phyloP scores from a whole-genome alignment of 2,329 filamentous ascomycete species.

The Colletotrichum karsti region DNA sequence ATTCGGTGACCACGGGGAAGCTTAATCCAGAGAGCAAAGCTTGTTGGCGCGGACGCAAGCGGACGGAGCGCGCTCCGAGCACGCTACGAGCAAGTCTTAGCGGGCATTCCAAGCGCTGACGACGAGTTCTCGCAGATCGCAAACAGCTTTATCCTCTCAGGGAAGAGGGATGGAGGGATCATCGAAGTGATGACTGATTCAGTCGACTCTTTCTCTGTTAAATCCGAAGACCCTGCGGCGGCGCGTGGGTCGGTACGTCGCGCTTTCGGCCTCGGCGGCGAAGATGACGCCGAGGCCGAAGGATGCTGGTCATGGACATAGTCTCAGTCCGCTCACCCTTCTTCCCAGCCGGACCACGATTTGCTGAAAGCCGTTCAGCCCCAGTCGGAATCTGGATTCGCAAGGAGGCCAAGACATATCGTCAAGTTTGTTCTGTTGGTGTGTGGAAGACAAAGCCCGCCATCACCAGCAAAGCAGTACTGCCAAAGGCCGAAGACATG shows the following conservation, averaged over 20 bases:
- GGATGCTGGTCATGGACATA: neutral
- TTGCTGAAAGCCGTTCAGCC: neutral
- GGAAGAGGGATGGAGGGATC: neutral
- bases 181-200: neutral
- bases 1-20: neutral
- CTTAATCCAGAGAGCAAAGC: neutral
- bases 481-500: neutral
- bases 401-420: neutral
- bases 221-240: neutral
- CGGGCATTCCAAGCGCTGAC: neutral
- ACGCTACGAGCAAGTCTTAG: neutral
- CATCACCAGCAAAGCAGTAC: neutral
- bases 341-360: neutral
- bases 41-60: neutral
- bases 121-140: neutral
- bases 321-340: neutral
- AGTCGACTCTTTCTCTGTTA: neutral
- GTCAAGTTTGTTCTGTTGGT: neutral
- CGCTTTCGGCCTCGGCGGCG: constrained; percentile 3
- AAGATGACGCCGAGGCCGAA: neutral
- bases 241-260: neutral
- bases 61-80: constrained; percentile 1
- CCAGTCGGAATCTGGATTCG: neutral
- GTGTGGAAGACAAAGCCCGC: neutral
- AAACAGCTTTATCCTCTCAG: neutral